Base-by-base conservation (phyloP, 257 asterid species). In the Solanum chiquidenum region DNA sequence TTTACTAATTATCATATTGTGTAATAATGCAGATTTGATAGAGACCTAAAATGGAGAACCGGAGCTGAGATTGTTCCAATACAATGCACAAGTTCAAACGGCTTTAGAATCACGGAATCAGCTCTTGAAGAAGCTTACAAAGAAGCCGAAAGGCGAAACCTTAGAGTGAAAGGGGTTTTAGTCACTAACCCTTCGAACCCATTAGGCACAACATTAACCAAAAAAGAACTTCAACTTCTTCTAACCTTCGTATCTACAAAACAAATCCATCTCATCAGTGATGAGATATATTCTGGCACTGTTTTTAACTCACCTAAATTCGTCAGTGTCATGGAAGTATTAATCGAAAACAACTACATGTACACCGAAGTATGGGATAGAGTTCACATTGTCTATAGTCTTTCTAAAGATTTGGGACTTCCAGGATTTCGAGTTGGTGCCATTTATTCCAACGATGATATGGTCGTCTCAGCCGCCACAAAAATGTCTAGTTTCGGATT, bases 151-250 rank as follows among this genome's bases (percentile, higher is more conserved):
- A 76, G 23, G 21, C 79, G 38, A 2, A 87, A 62, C 6, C 80
- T 87, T 18, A 64, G 18, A 79, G 89, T 87, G 34, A 87, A 87
- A 77, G 89, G 89, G 5, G 80, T 87, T 62, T 3, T 87, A 0
- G 89, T 87, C 10, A 87, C 89, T 20, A 87, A 87, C 55, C 89
- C 89, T 12, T 79, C 86, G 12, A 87, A 87, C 35, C 89, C 89
- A 10, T 33, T 87, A 25, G 89, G 82, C 11, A 87, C 89, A 60
- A 87, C 89, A 29, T 73, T 64, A 33, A 64, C 49, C 44, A n/a
- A 49, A 60, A 69, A 87, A 12, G 89, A 87, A 27, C 66, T 87
- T 23, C 10, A 79, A 12, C 86, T 79, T 72, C 86, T 87, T 35
- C 23, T 87, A 46, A 27, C 31, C 71, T 87, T 87, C 21, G 68